Evolutionary conservation across 192 early-diverging fungal species (phyloP).

Genomic region (Dimargaris cristalligena): DNA sequence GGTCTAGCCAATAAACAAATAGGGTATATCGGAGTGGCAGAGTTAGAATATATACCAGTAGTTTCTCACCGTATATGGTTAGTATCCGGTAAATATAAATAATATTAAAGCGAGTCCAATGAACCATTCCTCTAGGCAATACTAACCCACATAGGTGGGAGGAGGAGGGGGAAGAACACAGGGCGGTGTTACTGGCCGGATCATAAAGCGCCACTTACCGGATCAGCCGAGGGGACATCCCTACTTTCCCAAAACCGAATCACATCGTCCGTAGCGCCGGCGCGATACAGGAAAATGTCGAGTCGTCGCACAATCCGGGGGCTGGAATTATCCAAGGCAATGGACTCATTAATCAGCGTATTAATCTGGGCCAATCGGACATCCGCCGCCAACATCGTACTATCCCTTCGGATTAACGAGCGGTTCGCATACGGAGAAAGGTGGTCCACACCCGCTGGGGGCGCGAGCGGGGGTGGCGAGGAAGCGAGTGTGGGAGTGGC

Average conservation of each 20-base stretch:
- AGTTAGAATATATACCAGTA: too few species aligned
- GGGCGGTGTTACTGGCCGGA: neutral
- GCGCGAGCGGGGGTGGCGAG: too few species aligned
- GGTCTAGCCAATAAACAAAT: too few species aligned
- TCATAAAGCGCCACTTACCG: neutral
- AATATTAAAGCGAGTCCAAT: too few species aligned
- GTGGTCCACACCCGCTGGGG: too few species aligned
- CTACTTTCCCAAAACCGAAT: neutral
- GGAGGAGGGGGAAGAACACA: neutral
- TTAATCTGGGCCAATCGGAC: neutral
- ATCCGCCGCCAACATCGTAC: neutral
- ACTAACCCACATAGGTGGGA: too few species aligned
- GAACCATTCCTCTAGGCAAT: too few species aligned
- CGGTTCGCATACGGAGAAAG: too few species aligned
- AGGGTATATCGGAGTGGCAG: too few species aligned
- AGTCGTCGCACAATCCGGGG: neutral
- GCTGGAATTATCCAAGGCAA: neutral
- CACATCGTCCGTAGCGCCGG: neutral
- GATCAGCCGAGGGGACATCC: neutral
- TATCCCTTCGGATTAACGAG: neutral
- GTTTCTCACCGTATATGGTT: too few species aligned
- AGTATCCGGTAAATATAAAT: too few species aligned
- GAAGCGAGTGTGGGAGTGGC: neutral
- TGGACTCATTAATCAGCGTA: neutral
- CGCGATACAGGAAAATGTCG: neutral